Evolutionary conservation across 805 yeast genomes (phyloP), one percentile per base, ranked within the genome.

Genomic region (Candida schatavii): DNA sequence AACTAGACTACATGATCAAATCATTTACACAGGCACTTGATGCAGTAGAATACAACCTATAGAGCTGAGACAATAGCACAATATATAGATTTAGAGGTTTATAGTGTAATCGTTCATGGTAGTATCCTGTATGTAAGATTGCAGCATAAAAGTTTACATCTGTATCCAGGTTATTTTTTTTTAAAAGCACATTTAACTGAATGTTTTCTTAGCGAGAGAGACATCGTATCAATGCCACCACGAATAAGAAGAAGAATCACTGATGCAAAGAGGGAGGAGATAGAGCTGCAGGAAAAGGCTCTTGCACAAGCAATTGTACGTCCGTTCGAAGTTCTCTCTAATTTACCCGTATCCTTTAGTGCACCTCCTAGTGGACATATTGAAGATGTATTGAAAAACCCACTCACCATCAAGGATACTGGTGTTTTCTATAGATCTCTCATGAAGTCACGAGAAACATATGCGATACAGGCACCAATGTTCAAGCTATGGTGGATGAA

Each of bases 401-500:
- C 96, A 2, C 64, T 88, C 19, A 74, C 86, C 0, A 72, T 84
- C 9, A 79, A 78, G 52, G 95, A 87, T 51, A 74, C 88, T 36
- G 88, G 87, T 0, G 84, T 84, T 0, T 56, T 86, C 6, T 84
- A 85, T 54, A 73, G 79, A 23, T 81, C 97, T 0, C 61, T 90
- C 41, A 74, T 85, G 54, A 77, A 78, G 29, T 90, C 97, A 0
- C 68, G 98, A 28, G 75, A 74, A 48, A 62, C 61, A 6, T 68
- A 67, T 43, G 49, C 67, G 68, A 81, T 32, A 77, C 87, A 86
- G 58, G 83, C 46, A 55, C 81, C 61, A 72, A 78, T 88, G 74
- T 89, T 91, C 54, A 79, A 78, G 45, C 70, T 84, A 36, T 88
- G 81, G 52, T 91, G 97, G 96, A 73, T 83, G 5, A 80, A 85